Evolutionary conservation across 202 grass and related monocot genomes (phyloP), one percentile per base, ranked within the genome.

Genomic region (Dendrocalamus latiflorus): DNA sequence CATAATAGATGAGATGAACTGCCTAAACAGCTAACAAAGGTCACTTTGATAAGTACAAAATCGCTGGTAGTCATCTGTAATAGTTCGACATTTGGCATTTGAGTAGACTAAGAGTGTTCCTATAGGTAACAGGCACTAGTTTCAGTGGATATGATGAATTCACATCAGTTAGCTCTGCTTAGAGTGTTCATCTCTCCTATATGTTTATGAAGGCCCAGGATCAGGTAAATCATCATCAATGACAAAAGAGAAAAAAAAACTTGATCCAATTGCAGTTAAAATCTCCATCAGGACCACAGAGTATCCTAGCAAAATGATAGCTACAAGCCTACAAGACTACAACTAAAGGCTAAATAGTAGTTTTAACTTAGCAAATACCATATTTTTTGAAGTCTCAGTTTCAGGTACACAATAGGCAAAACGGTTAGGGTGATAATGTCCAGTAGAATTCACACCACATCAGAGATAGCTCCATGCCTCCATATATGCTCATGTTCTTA

Each of bases 61-160:
- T 42, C 15, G 18, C 11, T 2, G 16, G 47, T 13, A 56, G 25
- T 28, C 58, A 48, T 13, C 30, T 9, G 18, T 36, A 49, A 65
- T n/a, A 57, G 49, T 45, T 63, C 8, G 9, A 28, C 39, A 60
- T 80, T 85, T 70, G 16, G 8, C 62, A 24, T 25, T 78, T 69
- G 41, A 67, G 30, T 65, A 66, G 26, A 83, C 55, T 63, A 81
- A 86, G 14, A 28, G 25, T 71, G 38, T 41, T 44, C 43, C 43
- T 63, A 78, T 21, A 62, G 50, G 54, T n/a, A 72, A 55, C 20
- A 80, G 21, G 8, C 50, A 48, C 67, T 57, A 47, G 1, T 79
- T 53, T 17, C 8, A 69, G 60, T 20, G 50, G 21, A 10, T 28
- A 60, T 48, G 26, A 42, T 84, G 54, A 42, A 63, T 15, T 43